Base-by-base conservation (phyloP, 352 stramenopile species). In the Saprolegnia diclina region DNA sequence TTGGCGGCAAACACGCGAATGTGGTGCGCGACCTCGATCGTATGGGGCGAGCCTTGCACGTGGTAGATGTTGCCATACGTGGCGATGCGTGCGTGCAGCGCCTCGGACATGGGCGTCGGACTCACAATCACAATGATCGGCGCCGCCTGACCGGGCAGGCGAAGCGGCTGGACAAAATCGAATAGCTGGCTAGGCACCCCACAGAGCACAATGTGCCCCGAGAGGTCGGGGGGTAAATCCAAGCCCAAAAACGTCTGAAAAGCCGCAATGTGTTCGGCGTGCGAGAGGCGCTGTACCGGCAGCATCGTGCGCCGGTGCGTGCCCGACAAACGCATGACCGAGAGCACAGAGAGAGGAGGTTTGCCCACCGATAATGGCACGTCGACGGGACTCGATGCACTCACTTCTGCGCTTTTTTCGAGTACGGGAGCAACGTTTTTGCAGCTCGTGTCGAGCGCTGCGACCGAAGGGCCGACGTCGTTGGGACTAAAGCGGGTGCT, bases 41-140 rank as follows among this genome's bases (percentile, higher is more conserved):
- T 86, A 9, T 90, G 76, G 0, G 83, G 81, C 16, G 83, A 92
- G 0, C 83, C 82, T 1, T 79, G 79, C 0, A 92, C 78, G 64
- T 89, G 90, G 70, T 84, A 92, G 6, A 92, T 44, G 0, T 61
- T 7, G 22, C 35, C 32, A 48, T 61, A 69, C 16, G n/a, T 69
- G 10, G 63, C 44, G 24, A 69, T 69, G 21, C 63, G 53, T 0
- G 63, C 63, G 45, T 69, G 38, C 19, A 52, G 35, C n/a, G 46
- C 61, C 61, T 69, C 50, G 14, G 45, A 22, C 6, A 69, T 69
- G 7, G 45, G 35, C 29, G 44, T 46, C 38, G 53, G 63, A 9
- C 42, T 61, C 2, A 69, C 50, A 26, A 69, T 56, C 6, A 69
- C 63, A 42, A 69, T 69, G 5, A 45, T 21, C 35, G 52, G 13